phyloP scores from a whole-genome alignment of 106 monocot species.

The Dendrobium chrysotoxum region DNA sequence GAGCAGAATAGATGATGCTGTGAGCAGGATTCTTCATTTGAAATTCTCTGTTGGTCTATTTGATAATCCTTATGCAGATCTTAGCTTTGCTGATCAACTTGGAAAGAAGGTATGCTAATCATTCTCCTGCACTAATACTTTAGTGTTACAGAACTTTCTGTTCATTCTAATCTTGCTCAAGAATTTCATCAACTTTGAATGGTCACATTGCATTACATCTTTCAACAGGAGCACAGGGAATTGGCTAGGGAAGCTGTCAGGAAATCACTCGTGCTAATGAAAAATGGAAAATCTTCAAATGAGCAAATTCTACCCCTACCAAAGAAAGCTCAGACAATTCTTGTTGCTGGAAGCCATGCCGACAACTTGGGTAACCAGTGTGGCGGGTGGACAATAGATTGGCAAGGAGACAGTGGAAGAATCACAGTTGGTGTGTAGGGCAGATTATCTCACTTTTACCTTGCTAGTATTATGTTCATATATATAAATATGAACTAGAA shows the following conservation, averaged over 20 bases:
- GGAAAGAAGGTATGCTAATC: constrained; percentile 46
- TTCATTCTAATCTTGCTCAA: background rate
- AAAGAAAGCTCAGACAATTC: constrained; percentile 43
- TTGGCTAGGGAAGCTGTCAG: constrained; percentile 86
- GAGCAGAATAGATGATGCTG: constrained; percentile 86
- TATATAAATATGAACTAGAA: too few species aligned
- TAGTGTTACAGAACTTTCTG: background rate
- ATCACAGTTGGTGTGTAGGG: constrained; percentile 14
- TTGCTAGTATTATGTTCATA: background rate
- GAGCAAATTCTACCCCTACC: constrained; percentile 37
- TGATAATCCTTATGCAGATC: constrained; percentile 66
- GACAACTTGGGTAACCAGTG: constrained; percentile 62
- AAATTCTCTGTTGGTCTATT: constrained; percentile 87
- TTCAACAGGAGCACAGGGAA: constrained; percentile 71
- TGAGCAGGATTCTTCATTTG: constrained; percentile 65
- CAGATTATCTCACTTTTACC: background rate
- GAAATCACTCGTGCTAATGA: constrained; percentile 81
- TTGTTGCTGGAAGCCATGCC: constrained; percentile 58
- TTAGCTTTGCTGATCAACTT: constrained; percentile 46
- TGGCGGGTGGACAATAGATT: constrained; percentile 66
- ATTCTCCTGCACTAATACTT: background rate
- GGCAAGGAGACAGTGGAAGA: constrained; percentile 48
- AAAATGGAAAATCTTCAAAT: constrained; percentile 41
- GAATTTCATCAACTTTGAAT: background rate
- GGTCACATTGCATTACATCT: background rate